Evolutionary conservation across 106 monocot species (phyloP).

Genomic region (Allium fistulosum): DNA sequence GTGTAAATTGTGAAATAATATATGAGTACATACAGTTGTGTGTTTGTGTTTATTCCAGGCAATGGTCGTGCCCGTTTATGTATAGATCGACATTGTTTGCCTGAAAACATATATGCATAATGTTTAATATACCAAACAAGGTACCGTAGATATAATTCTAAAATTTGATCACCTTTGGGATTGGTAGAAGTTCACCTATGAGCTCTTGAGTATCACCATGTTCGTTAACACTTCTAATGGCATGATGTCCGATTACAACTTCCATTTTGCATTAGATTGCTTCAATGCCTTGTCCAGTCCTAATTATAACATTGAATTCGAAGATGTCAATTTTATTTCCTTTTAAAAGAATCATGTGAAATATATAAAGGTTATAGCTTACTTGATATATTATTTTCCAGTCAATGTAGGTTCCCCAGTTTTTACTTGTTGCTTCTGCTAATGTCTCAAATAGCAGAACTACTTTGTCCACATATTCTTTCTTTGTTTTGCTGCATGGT

Average conservation of each 20-base stretch:
- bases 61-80: constrained; percentile 33
- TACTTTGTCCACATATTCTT: constrained; percentile 27
- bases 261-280: constrained; percentile 38
- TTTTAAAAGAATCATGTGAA: too few relatives aligned
- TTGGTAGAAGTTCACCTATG: constrained; percentile 48
- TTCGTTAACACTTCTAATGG: constrained; percentile 42
- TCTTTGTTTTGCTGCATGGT: constrained; percentile 29
- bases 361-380: neutral
- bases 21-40: too few relatives aligned
- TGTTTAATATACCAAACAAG: neutral
- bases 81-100: constrained; percentile 59
- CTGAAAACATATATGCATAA: constrained; percentile 13
- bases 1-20: too few relatives aligned
- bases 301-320: neutral
- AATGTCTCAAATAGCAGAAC: constrained; percentile 43
- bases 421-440: constrained; percentile 36
- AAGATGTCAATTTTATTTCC: too few relatives aligned
- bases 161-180: constrained; percentile 8
- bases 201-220: constrained; percentile 64
- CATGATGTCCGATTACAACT: constrained; percentile 48
- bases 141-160: neutral
- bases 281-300: constrained; percentile 75
- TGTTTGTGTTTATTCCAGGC: constrained; percentile 29
- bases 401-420: too few relatives aligned
- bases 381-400: constrained; percentile 45